Base-by-base conservation (phyloP, 306 rosid genomes). In the Cicer judaicum region DNA sequence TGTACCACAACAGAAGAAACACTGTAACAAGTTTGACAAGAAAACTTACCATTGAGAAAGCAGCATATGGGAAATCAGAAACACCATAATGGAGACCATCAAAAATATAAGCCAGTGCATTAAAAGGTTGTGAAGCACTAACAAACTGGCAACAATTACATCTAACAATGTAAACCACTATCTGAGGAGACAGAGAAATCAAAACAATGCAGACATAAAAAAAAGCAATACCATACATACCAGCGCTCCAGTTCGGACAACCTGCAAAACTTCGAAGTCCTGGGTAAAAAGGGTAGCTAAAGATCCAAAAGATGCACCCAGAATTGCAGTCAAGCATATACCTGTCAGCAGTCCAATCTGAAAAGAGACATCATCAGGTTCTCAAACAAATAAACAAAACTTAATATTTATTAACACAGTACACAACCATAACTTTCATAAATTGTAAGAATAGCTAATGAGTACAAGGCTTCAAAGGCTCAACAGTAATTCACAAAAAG, bases 81-180 rank as follows among this genome's bases (percentile, higher is more conserved):
- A 88, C 87, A 49, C 98, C 98, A 69, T 72, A 93, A 74, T 93
- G 98, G 77, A 93, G 97, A 59, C 98, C 98, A 62, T 93, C 97
- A 64, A 93, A 91, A 77, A 89, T 82, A 82, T 88, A 93, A 54
- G 98, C 97, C 54, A 93, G 79, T 68, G 98, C 85, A 78, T 84
- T 92, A 79, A 94, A 82, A 70, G 99, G 99, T 81, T 94, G 99
- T 80, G 95, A 90, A 72, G 92, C 97, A 83, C 97, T 87, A 18
- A 91, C 92, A 79, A 87, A 89, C 97, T 91, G 85, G 74, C 57
- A 83, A 34, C 59, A 85, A 49, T 46, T 53, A 75, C 64, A 73
- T 42, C 80, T 29, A 43, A 73, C 66, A 70, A 19, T 48, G 70
- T 44, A 81, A 76, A 21, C 47, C 18, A 47, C 36, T 38, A 62